Base-by-base conservation (phyloP, 805 yeast species). In the Blastobotrys attinorum region DNA sequence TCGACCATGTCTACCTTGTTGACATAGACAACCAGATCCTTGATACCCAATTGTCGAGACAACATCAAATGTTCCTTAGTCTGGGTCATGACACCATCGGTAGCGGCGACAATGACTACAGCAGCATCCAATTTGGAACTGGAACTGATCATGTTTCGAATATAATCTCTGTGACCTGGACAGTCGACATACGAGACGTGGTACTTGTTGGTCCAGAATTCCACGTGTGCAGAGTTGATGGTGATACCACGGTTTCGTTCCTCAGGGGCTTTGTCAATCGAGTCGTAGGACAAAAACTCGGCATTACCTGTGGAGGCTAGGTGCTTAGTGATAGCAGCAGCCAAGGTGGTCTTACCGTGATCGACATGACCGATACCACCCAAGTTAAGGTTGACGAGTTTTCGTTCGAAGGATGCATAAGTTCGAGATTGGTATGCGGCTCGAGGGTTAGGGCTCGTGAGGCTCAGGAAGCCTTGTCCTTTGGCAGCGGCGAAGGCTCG, bases 111-210 rank as follows among this genome's bases (percentile, higher is more conserved):
- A 50, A 90, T 97, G 72, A 90, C 90, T 59, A 90, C 89, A 56
- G 97, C 97, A 76, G 97, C 97, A 69, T 90, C 97, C 97, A 89
- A 89, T 69, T 90, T 96, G 60, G 97, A 96, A 60, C 97, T 97
- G 81, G 97, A 97, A 55, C 96, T 87, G 68, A 90, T 90, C 97
- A 90, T 90, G 71, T 90, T 90, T 76, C 90, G 90, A 71, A 90
- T 90, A 72, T 89, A 90, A 76, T 90, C 97, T 54, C 95, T 92
- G 78, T 90, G 97, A 62, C 97, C 97, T 45, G 97, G 97, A 69
- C 96, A 87, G 76, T 89, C 97, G 56, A 89, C 96, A 67, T 89
- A 97, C 58, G 97, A 90, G 63, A 89, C 89, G 69, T 90, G 97
- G 71, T 97, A 83, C 66, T 83, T 85, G 23, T 72, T 87, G 51